Evolutionary conservation across 2,329 filamentous ascomycete genomes (phyloP), one percentile per base, ranked within the genome.

Genomic region (Reticulascus tulasneorum): DNA sequence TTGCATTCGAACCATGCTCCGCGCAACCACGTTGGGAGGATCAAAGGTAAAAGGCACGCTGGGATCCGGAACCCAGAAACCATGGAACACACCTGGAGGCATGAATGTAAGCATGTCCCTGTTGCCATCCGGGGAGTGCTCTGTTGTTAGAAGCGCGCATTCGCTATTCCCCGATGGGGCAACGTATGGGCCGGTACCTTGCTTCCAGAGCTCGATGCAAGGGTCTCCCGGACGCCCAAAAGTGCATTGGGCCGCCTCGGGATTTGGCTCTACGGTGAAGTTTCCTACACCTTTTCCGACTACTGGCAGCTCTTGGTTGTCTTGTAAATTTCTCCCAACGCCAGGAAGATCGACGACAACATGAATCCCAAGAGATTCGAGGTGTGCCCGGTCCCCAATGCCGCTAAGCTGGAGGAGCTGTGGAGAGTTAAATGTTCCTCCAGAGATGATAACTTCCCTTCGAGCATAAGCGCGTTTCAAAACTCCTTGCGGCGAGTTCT

Each of bases 51-150:
- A 60, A 43, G n/a, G n/a, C n/a, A n/a, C n/a, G n/a, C n/a, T 69
- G 64, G 17, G 61, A 50, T 2, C 68, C 63, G 46, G 71, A 80
- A 15, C 69, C 65, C 1, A 73, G 73, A 58, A 71, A 79, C 74
- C 73, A 11, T 59, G 60, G 62, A 77, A 77, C 47, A 66, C 67
- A 35, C 68, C 66, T 0, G 75, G 73, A 0, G 67, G 72, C 16
- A 75, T 75, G 30, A 69, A 72, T 35, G 77, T 56, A 46, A 77
- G 71, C 15, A 76, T 51, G 46, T 79, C 76, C n/a, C 59, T 68
- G 23, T 69, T 64, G 19, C 63, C 60, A 8, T 66, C 51, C 61
- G 5, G 69, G 68, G n/a, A 73, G 58, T 5, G 75, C 71, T 7
- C 77, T 65, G 8, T 76, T 76, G 39, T 72, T 71, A 1, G 73